phyloP scores from a whole-genome alignment of 805 yeast genomes.

The Nakazawaea ambrosiae region DNA sequence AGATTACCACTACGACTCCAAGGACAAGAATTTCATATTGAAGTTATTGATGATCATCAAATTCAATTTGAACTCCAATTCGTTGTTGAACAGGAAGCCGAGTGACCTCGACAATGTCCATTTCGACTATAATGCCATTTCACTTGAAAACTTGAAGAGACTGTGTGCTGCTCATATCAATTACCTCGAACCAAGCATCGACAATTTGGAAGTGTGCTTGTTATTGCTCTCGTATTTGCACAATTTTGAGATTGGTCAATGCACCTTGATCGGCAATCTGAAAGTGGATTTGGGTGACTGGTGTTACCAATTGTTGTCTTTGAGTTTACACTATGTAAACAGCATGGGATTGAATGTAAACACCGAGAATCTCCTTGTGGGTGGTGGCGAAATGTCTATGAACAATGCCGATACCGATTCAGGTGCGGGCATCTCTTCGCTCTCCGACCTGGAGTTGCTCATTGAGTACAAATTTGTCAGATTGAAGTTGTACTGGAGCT shows the following conservation, averaged over 20 bases:
- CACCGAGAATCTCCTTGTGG: conserved; percentile 10
- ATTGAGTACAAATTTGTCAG: conserved; percentile 22
- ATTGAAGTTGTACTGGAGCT: conserved; percentile 37
- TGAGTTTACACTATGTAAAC: conserved; percentile 31
- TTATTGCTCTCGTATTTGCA: conserved; percentile 42
- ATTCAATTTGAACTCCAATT: conserved; percentile 34
- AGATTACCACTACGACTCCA: conserved; percentile 21
- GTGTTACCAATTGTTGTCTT: conserved; percentile 31
- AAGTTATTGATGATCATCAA: conserved; percentile 48
- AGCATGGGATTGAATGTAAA: conserved; percentile 35
- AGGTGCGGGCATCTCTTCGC: neutral
- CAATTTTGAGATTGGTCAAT: conserved; percentile 21
- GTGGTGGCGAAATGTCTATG: no score
- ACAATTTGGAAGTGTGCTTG: conserved; percentile 43
- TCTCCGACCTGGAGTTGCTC: neutral
- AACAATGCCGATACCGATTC: neutral
- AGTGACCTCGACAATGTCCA: conserved; percentile 19
- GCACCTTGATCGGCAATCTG: conserved; percentile 28
- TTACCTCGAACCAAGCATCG: conserved; percentile 38
- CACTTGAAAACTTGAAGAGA: conserved; percentile 25
- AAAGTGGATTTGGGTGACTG: conserved; percentile 38
- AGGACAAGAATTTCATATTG: conserved; percentile 33
- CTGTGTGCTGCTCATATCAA: conserved; percentile 28
- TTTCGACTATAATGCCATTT: conserved; percentile 28
- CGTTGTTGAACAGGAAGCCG: conserved; percentile 19